Evolutionary conservation across 2,329 filamentous ascomycete genomes (phyloP), one percentile per base, ranked within the genome.

Genomic region (Aspergillus sp.): DNA sequence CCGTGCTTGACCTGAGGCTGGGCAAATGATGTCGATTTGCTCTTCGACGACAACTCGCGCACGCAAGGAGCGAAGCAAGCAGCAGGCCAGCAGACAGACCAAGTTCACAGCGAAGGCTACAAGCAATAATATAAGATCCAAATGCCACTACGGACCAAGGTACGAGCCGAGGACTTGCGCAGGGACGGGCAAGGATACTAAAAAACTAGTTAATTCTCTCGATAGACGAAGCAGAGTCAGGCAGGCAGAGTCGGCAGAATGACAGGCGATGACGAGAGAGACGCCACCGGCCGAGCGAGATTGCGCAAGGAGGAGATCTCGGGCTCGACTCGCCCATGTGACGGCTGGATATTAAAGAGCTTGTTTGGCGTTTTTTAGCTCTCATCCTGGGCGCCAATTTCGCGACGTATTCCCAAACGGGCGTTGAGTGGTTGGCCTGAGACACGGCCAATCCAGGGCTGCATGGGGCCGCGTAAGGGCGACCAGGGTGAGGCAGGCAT

Each of bases 381-480:
- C 24, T 26, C 43, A 48, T 36, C 45, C 30, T 20, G 9, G 30
- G n/a, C n/a, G 26, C 24, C 39, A 52, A 52, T 52, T 26, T 52
- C 49, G 49, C 49, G 49, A 52, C 38, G 22, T 13, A 52, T 52
- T 18, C 49, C 49, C 24, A 20, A 52, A 43, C 24, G 9, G 49
- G 49, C 24, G 7, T 8, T 30, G 15, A 18, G 26, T 17, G 12
- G 34, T 36, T n/a, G 15, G 7, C 13, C 15, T 34, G 49, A 22
- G 39, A 34, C 38, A n/a, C 11, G 22, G 39, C 49, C 49, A 52
- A 52, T 34, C 24, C 22, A 43, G 38, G 22, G 43, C 15, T n/a
- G 43, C 43, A 26, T 45, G 13, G 11, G 43, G 43, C 43, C 43
- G 43, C 43, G 43, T 45, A 24, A 45, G 43, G 43, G n/a, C 12